A percentile compares a stretch with the other conserved stretches of the same genome.
These are phyloP conservation scores for Aspergillus cavernicola DNA, from an alignment of 495 filamentous ascomycete species.

Conservation along the genomic window DNA sequence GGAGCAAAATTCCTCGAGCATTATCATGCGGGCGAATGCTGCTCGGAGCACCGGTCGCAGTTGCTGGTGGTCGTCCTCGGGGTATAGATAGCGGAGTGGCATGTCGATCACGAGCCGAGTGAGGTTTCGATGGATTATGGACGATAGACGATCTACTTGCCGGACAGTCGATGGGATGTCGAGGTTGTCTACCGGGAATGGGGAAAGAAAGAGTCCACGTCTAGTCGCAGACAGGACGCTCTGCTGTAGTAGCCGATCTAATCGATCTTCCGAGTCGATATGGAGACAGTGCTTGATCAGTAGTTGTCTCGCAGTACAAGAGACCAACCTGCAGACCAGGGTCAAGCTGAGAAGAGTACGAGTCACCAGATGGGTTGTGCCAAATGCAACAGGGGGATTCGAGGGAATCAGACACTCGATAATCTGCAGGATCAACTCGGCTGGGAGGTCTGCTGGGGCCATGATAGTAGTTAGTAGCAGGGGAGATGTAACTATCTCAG, in stretches of 20 bases:
- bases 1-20: slow-evolving; percentile 29
- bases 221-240: slow-evolving; percentile 1
- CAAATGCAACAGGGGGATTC: slow-evolving; percentile 7
- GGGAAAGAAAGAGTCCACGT: slow-evolving; percentile 17
- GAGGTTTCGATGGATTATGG: neutral
- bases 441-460: slow-evolving; percentile 7
- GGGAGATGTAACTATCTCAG: neutral
- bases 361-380: slow-evolving; percentile 15
- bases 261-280: slow-evolving; percentile 14
- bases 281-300: slow-evolving; percentile 26
- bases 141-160: slow-evolving; percentile 8
- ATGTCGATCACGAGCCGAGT: slow-evolving; percentile 15
- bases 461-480: neutral
- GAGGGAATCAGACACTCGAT: slow-evolving; percentile 19
- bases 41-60: slow-evolving; percentile 22
- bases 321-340: slow-evolving; percentile 18
- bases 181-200: slow-evolving; percentile 10
- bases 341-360: slow-evolving; percentile 23
- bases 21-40: slow-evolving; percentile 24
- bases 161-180: neutral
- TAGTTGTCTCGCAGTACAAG: slow-evolving; percentile 17
- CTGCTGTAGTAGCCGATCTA: slow-evolving; percentile 1
- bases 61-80: slow-evolving; percentile 17
- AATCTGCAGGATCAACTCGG: slow-evolving; percentile 23
- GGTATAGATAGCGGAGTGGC: slow-evolving; percentile 13